Evolutionary conservation across 2,329 filamentous ascomycete species (phyloP), one percentile per base, ranked within the genome.

Genomic region (Sclerotinia sclerotiorum): DNA sequence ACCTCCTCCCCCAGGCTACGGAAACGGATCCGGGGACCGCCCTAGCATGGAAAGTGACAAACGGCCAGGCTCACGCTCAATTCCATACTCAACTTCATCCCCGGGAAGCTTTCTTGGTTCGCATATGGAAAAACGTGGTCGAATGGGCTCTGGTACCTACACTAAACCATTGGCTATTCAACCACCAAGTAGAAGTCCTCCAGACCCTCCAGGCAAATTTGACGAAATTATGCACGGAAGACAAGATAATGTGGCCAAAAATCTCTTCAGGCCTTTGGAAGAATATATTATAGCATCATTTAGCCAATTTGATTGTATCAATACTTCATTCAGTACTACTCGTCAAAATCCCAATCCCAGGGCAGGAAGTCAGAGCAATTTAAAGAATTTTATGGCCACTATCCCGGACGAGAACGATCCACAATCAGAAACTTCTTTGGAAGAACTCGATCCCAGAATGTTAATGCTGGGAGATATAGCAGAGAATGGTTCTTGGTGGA

Each of bases 401-500:
- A 58, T 70, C 44, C 58, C 57, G 42, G 51, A 78, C 73, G 72
- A 78, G 70, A 70, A 80, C 78, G 65, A 73, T 69, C 69, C 76
- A 68, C 71, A 68, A 46, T 73, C 71, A 51, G 72, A 74, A 52
- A 70, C 70, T 6, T 67, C 72, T 15, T 78, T 88, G 4, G 84
- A 84, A 48, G 88, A 91, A 62, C 79, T 93, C 27, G 92, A 95
- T 76, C 86, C 90, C 0, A 95, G 93, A 75, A 85, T 90, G 6
- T 80, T 94, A 27, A 81, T 93, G 8, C 78, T 94, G 2, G 91
- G 91, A 2, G 87, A 94, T 74, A 84, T 94, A 72, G 90, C 89
- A 0, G 92, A 95, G 76, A 95, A 95, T 75, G 91, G 90, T 2
- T 86, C 85, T 10, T 94, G 91, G 92, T 94, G 91, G 91, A 88